Percentiles rank a stretch among this genome's conserved stretches.
These are phyloP conservation scores for Sporothrix protearum DNA, from an alignment of 2,329 filamentous ascomycete species.

Conservation along the genomic window DNA sequence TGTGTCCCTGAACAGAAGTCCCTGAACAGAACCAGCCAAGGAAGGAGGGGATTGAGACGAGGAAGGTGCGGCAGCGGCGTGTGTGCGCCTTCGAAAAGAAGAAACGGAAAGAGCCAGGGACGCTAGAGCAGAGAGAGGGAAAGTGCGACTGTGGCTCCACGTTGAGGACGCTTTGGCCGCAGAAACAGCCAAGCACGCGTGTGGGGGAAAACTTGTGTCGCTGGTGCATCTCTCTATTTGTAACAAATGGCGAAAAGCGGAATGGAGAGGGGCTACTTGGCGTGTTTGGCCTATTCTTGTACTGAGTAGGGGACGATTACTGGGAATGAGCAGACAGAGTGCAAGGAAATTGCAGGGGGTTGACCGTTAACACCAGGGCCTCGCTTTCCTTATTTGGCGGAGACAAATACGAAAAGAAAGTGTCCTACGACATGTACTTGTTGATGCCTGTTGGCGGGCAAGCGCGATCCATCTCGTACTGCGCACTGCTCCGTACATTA, in stretches of 20 bases:
- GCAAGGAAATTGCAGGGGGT: not conserved
- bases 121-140: not conserved
- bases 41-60: not conserved
- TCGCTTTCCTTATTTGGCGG: slow-evolving; percentile 9
- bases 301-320: not conserved
- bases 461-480: not conserved
- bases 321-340: not conserved
- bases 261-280: not conserved
- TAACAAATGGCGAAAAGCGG: not conserved
- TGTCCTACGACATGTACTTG: not conserved
- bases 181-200: not conserved
- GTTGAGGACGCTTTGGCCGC: slow-evolving; percentile 2
- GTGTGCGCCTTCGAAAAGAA: not conserved
- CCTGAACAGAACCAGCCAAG: not conserved
- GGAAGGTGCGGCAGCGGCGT: slow-evolving; percentile 1
- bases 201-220: not conserved
- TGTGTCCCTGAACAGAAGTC: too few relatives aligned
- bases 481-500: not conserved
- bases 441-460: not conserved
- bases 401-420: not conserved
- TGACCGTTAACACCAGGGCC: not conserved
- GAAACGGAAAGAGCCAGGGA: not conserved
- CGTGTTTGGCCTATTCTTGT: not conserved
- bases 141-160: slow-evolving; percentile 1
- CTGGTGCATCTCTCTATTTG: not conserved